Evolutionary conservation across 768 basidiomycete genomes (phyloP), one percentile per base, ranked within the genome.

Genomic region (Pulveroboletus ravenelii): DNA sequence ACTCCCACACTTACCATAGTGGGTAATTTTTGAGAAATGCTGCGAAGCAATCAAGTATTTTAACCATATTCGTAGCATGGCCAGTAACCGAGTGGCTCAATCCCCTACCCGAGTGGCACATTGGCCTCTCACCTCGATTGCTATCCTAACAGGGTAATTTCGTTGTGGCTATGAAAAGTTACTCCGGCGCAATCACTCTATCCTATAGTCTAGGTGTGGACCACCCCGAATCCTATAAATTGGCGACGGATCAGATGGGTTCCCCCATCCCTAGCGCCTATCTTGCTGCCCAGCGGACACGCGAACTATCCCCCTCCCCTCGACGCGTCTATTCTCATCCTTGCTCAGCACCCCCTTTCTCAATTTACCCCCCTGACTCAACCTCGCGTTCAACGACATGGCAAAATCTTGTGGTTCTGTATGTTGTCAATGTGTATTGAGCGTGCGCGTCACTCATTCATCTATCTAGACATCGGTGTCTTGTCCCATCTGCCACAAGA

Each of bases 71-170:
- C 20, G 20, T 23, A 23, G 20, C 20, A 23, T 23, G 20, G n/a
- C 13, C 42, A 6, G 38, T 66, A 55, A 38, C 59, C 61, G 54
- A 61, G 65, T 52, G 65, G 64, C 57, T 62, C 62, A 51, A 25
- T n/a, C n/a, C n/a, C n/a, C n/a, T n/a, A n/a, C n/a, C n/a, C n/a
- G n/a, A n/a, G 20, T 23, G 20, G 20, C 20, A 23, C 20, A 23
- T 23, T 23, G 20, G 20, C 20, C 20, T 23, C 18, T 52, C 15
- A 13, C 18, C n/a, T 18, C 17, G 60, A 68, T 60, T 66, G 62
- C 58, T 61, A 27, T 41, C 62, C 56, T 53, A 44, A 59, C 47
- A 29, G 45, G 58, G 54, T 53, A 64, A 53, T 55, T 56, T 61
- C 30, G 27, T 20, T 55, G 56, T 52, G 59, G 53, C 47, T 50